These are phyloP conservation scores for Calonectria pteridis DNA, from an alignment of 2,329 filamentous ascomycete genomes.

Conservation along the genomic window DNA sequence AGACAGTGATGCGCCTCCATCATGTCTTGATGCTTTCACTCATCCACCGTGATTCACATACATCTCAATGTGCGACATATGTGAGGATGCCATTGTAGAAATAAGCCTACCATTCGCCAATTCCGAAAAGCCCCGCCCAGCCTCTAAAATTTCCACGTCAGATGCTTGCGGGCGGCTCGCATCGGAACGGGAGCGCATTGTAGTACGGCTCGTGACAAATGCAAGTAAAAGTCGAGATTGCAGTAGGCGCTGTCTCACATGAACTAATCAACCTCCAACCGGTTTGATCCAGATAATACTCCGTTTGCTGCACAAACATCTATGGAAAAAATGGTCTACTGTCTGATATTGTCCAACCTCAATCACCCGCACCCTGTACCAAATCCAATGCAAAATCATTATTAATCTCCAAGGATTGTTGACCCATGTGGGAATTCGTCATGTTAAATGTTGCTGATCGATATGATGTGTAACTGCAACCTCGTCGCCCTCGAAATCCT, in stretches of 20 bases:
- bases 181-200: not conserved
- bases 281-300: not conserved
- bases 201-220: not conserved
- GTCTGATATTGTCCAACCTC: not conserved
- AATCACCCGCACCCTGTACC: not conserved
- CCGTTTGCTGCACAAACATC: not conserved
- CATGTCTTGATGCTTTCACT: not conserved
- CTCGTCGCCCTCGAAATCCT: conserved; percentile 75
- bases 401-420: not conserved
- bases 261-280: not conserved
- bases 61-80: not conserved
- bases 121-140: not conserved
- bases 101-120: not conserved
- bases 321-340: not conserved
- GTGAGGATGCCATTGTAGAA: not conserved
- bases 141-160: not conserved
- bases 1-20: not conserved
- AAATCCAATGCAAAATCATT: not conserved
- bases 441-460: conserved; percentile 52
- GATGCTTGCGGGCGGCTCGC: not conserved
- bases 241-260: not conserved
- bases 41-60: not conserved
- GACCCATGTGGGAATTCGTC: not conserved
- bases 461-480: conserved; percentile 77
- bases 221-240: not conserved